Conservation (phyloP, 768 basidiomycete species). For the Lactarius pseudohatsudake region DNA sequence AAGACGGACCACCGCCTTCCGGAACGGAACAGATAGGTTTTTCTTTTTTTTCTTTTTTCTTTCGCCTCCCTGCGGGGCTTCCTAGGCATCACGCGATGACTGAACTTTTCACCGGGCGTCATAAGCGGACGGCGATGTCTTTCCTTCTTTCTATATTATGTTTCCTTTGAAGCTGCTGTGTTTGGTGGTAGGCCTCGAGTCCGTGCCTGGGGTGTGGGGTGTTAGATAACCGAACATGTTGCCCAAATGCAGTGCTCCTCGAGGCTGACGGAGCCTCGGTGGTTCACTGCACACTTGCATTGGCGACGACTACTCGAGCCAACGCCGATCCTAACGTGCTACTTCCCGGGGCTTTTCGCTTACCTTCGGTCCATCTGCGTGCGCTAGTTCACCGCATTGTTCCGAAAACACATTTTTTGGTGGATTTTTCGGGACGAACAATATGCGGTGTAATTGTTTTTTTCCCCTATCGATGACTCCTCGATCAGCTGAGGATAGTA, state of each 20-base stretch:
- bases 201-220: slow-evolving; percentile 17
- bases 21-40: background rate
- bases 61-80: background rate
- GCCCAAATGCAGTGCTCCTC: slow-evolving; percentile 24
- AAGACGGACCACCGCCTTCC: slow-evolving; percentile 17
- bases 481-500: slow-evolving; percentile 4
- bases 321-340: background rate
- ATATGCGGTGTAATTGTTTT: slow-evolving; percentile 11
- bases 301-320: background rate
- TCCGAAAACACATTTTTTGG: slow-evolving; percentile 1
- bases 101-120: slow-evolving; percentile 1
- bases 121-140: background rate
- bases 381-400: background rate
- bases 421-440: background rate
- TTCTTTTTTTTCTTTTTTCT: background rate
- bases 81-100: background rate
- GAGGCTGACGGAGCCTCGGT: slow-evolving; percentile 2
- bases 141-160: background rate
- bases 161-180: slow-evolving; percentile 21
- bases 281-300: slow-evolving; percentile 1
- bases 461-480: slow-evolving; percentile 5
- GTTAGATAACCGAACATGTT: slow-evolving; percentile 21
- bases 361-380: background rate
- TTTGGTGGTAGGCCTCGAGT: slow-evolving; percentile 1
- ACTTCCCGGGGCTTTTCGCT: background rate